Evolutionary conservation across 2,329 filamentous ascomycete genomes (phyloP).

Genomic region (Pezicula neosporulosa): DNA sequence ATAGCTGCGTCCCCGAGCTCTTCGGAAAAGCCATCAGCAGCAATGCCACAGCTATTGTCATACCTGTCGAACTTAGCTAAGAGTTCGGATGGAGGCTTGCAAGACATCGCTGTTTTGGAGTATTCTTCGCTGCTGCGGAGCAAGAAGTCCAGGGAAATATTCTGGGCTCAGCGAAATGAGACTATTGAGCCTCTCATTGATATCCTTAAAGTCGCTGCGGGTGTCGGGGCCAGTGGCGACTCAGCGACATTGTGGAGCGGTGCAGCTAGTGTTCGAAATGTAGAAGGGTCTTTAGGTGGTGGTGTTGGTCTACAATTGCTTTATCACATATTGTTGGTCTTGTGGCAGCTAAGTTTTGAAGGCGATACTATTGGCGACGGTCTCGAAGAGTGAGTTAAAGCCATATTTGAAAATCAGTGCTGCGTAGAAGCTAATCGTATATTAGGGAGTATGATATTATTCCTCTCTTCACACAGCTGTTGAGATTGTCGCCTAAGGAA

Average conservation of each 20-base stretch:
- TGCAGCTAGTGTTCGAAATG: slow-evolving; percentile 49
- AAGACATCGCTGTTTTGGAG: slow-evolving; percentile 92
- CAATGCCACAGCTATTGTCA: slow-evolving; percentile 78
- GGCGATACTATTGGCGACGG: slow-evolving; percentile 69
- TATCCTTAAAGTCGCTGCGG: slow-evolving; percentile 76
- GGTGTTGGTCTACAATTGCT: slow-evolving; percentile 89
- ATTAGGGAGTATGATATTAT: slow-evolving; percentile 87
- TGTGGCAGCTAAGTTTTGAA: slow-evolving; percentile 98
- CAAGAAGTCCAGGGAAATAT: slow-evolving; percentile 69
- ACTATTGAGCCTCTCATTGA: slow-evolving; percentile 79
- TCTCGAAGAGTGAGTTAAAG: slow-evolving; percentile 71
- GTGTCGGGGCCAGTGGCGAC: slow-evolving; percentile 63
- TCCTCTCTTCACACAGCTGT: slow-evolving; percentile 84
- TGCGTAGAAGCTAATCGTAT: slow-evolving; percentile 21
- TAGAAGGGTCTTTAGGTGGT: slow-evolving; percentile 64
- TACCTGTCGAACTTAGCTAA: slow-evolving; percentile 84
- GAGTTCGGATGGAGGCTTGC: slow-evolving; percentile 81
- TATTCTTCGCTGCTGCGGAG: slow-evolving; percentile 83
- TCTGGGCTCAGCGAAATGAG: slow-evolving; percentile 88
- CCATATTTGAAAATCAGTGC: background rate
- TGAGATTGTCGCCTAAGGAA: slow-evolving; percentile 92
- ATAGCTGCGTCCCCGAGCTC: slow-evolving; percentile 62
- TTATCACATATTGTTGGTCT: slow-evolving; percentile 87
- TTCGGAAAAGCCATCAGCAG: slow-evolving; percentile 57
- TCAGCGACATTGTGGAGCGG: slow-evolving; percentile 61